A percentile compares a stretch with the other conserved stretches of the same genome.
phyloP scores from a whole-genome alignment of 768 basidiomycete genomes.

The Strobilomyces confusus region DNA sequence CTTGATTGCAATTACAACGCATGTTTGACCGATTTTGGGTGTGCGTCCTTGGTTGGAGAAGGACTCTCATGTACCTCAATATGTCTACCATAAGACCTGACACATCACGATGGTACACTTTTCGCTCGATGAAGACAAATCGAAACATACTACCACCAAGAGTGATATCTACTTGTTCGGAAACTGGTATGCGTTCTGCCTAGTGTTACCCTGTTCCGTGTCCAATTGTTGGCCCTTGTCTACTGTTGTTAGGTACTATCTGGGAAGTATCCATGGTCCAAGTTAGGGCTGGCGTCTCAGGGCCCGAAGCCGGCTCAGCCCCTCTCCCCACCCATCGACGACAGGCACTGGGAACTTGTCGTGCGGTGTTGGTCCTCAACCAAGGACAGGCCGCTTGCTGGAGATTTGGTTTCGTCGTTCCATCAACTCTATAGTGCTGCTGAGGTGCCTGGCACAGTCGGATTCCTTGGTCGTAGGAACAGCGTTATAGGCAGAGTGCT shows the following conservation, averaged over 20 bases:
- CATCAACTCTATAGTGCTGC: neutral
- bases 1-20: too few species aligned
- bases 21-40: too few species aligned
- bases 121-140: neutral
- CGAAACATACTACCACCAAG: neutral
- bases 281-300: neutral
- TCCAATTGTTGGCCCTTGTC: too few species aligned
- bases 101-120: constrained; percentile 7
- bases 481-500: too few species aligned
- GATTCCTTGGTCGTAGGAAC: neutral
- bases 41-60: too few species aligned
- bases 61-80: neutral
- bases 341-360: too few species aligned
- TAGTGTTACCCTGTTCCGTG: too few species aligned
- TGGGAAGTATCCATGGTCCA: too few species aligned
- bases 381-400: neutral
- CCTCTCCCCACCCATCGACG: neutral
- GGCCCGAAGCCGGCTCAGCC: neutral
- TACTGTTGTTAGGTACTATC: too few species aligned
- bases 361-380: too few species aligned
- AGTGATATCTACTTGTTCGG: too few species aligned
- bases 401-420: neutral
- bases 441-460: neutral
- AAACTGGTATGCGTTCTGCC: too few species aligned
- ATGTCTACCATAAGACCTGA: constrained; percentile 1